Percentiles rank a stretch among this genome's conserved stretches.
Conservation (phyloP, 805 yeast genomes). For the Candida endomychidarum region DNA sequence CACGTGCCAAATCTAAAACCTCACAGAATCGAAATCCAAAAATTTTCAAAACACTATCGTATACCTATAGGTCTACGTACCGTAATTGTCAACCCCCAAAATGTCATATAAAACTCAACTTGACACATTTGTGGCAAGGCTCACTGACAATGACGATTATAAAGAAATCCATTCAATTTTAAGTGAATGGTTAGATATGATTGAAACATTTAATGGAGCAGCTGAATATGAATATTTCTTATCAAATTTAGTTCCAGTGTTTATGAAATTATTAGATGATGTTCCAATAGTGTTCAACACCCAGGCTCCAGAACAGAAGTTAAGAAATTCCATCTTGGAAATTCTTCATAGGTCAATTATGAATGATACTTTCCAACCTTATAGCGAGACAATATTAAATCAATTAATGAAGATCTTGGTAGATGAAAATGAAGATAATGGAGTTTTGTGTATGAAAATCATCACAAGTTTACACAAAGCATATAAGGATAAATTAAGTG, state of each 20-base stretch:
- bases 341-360: slow-evolving; percentile 77
- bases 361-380: slow-evolving; percentile 77
- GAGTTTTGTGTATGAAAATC: slow-evolving; percentile 85
- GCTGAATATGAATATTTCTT: slow-evolving; percentile 80
- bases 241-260: slow-evolving; percentile 65
- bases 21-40: slow-evolving; percentile 9
- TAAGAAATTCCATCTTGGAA: slow-evolving; percentile 75
- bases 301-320: slow-evolving; percentile 69
- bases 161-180: slow-evolving; percentile 65
- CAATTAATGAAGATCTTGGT: slow-evolving; percentile 59
- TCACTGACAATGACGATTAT: slow-evolving; percentile 56
- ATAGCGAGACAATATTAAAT: slow-evolving; percentile 59
- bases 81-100: not conserved
- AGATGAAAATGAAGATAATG: slow-evolving; percentile 92
- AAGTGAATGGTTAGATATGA: slow-evolving; percentile 81
- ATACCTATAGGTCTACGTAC: not conserved
- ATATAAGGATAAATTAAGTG: slow-evolving; percentile 65
- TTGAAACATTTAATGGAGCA: slow-evolving; percentile 79
- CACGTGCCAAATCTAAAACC: slow-evolving; percentile 21
- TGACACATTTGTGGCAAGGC: slow-evolving; percentile 65
- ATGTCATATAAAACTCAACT: slow-evolving; percentile 57
- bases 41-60: slow-evolving; percentile 3
- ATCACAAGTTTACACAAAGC: slow-evolving; percentile 83
- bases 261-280: slow-evolving; percentile 58
- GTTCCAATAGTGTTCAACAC: slow-evolving; percentile 74